Evolutionary conservation across 805 yeast species (phyloP), one percentile per base, ranked within the genome.

Genomic region (Cyberlindnera euphorbiae): DNA sequence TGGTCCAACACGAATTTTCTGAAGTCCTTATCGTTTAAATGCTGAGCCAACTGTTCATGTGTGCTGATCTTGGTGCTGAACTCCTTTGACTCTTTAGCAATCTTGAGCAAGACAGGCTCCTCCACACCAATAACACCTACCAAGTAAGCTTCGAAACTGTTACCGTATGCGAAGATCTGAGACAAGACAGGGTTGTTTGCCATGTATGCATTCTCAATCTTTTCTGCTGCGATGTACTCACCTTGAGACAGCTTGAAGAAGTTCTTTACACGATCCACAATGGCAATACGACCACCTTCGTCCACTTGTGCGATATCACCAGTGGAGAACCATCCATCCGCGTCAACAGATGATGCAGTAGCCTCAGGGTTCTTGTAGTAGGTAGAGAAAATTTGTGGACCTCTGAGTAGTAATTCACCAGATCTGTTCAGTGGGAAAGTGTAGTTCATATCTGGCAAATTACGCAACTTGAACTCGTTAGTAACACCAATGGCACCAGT

Each of bases 181-280:
- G 69, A 52, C 13, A 77, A 52, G 19, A 65, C 56, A 2, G 82
- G 69, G 47, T 73, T 69, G 18, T 66, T 61, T 0, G 82, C 66
- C 24, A 77, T 55, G 55, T 82, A 81, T 12, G 63, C 59, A 50
- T 77, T 79, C 53, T 82, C 90, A 46, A 82, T 75, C 57, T 75
- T 79, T 51, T 82, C 93, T 14, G 87, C 84, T 1, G 87, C 82
- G 37, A 82, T 73, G 56, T 82, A 82, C 59, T 75, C 80, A 32
- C 81, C 81, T 53, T 75, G 81, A 4, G 79, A 64, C 36, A 75
- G 55, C 46, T 82, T 82, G 67, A 82, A 82, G 62, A 82, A 82
- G 60, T 82, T 83, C 64, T 82, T 82, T 26, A 82, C 87, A 43
- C 93, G 67, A 52, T 83, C 93, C 47, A 82, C 69, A 39, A 82